Base-by-base conservation (phyloP, 768 basidiomycete species). In the Rhodosporidiobolus sp. region DNA sequence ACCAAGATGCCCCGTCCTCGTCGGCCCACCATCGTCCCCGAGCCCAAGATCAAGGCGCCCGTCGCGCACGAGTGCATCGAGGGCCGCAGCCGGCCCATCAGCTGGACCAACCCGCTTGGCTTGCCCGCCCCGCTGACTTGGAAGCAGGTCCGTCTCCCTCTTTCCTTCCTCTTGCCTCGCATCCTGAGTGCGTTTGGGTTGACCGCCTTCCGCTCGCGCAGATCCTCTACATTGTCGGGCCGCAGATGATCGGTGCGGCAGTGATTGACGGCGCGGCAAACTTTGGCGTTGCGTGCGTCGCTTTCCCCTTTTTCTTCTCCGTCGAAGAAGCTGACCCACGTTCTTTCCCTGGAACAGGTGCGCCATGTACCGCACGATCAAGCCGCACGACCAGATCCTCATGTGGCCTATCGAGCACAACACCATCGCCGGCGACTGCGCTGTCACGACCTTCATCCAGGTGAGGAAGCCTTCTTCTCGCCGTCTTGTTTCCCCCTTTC, bases 241-340 rank as follows among this genome's bases (percentile, higher is more conserved):
- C 67, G 16, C 76, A 77, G 55, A 67, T 61, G 19, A 4, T 77
- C 14, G 73, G 73, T 0, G 75, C 73, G 1, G 73, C 69, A 8
- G 28, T 28, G 19, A 67, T 73, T 16, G 74, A 70, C 54, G 76
- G 60, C 30, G 65, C 32, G 3, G 73, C 69, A 0, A 77, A 77
- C 67, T 77, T 77, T 61, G 76, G 59, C 9, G 63, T 77, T 11
- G 76, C 76, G 67, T 76, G 50, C 64, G 76, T 68, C 48, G 19
- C 34, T 30, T 56, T 30, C 46, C 46, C 38, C 30, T 10, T 28
- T 8, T 26, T 22, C 55, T 5, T 6, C n/a, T 22, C 2, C 11
- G 49, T 8, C 9, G 7, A 8, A 6, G 49, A 52, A 0, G 32
- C 35, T 50, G 10, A 11, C 46, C 57, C 43, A 11, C 35, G 59